Conservation (phyloP, 139 green algal genomes). For the Ettlia oleoabundans region DNA sequence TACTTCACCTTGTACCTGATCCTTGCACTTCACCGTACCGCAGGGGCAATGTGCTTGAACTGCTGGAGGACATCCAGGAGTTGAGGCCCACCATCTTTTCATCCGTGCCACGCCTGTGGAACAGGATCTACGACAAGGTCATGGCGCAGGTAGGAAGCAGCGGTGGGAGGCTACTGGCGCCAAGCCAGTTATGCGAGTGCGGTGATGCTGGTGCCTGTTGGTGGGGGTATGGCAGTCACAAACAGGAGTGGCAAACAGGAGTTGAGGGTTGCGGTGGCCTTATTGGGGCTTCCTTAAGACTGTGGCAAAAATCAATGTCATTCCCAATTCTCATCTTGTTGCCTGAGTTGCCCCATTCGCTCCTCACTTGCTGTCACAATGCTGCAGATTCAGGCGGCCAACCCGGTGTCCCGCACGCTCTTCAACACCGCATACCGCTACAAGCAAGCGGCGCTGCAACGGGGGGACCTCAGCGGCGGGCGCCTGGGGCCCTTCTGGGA, state of each 20-base stretch:
- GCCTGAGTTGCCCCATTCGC: neutral
- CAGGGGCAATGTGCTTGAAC: slow-evolving; percentile 81
- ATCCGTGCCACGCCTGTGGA: slow-evolving; percentile 94
- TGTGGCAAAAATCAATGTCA: too few relatives aligned
- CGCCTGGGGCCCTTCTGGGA: slow-evolving; percentile 86
- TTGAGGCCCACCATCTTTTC: slow-evolving; percentile 84
- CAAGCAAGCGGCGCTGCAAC: slow-evolving; percentile 73
- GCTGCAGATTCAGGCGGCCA: slow-evolving; percentile 48
- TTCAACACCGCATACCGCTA: slow-evolving; percentile 81
- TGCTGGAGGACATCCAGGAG: slow-evolving; percentile 58
- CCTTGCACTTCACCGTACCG: neutral
- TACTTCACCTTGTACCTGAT: too few relatives aligned
- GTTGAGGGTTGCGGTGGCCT: too few relatives aligned
- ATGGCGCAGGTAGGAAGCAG: slow-evolving; percentile 54
- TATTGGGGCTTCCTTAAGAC: too few relatives aligned
- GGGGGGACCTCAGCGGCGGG: slow-evolving; percentile 70
- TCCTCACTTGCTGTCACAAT: neutral
- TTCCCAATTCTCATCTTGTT: too few relatives aligned
- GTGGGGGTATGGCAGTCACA: too few relatives aligned
- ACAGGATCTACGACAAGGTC: slow-evolving; percentile 97
- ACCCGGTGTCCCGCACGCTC: slow-evolving; percentile 68
- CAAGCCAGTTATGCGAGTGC: neutral
- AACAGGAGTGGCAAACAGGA: too few relatives aligned
- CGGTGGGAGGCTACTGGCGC: neutral
- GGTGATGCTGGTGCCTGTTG: neutral